These are phyloP conservation scores for Umbelopsis ramanniana DNA, from an alignment of 192 early-diverging fungal genomes.

Conservation along the genomic window DNA sequence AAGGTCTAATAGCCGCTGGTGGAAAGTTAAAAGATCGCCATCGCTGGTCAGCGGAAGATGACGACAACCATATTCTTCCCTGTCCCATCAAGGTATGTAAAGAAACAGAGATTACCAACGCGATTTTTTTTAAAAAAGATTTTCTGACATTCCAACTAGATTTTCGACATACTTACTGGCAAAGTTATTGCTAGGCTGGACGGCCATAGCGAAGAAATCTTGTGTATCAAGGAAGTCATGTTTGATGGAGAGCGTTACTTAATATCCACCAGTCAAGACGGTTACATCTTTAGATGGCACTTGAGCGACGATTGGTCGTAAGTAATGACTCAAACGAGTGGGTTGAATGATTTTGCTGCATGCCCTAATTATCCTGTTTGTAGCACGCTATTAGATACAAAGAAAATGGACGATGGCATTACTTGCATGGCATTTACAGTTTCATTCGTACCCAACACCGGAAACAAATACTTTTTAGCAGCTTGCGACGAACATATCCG, in stretches of 20 bases:
- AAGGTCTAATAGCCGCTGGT: slow-evolving; percentile 65
- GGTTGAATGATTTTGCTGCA: neutral
- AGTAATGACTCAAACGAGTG: slow-evolving; percentile 12
- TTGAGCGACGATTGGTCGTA: slow-evolving; percentile 83
- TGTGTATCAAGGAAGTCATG: slow-evolving; percentile 76
- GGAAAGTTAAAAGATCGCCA: slow-evolving; percentile 92
- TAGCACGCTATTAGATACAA: slow-evolving; percentile 64
- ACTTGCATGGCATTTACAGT: slow-evolving; percentile 98
- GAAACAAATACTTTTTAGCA: slow-evolving; percentile 92
- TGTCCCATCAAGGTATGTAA: slow-evolving; percentile 81
- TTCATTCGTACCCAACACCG: slow-evolving; percentile 91
- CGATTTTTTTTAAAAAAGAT: neutral
- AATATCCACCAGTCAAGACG: slow-evolving; percentile 92
- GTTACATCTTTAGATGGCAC: slow-evolving; percentile 91
- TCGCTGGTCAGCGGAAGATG: slow-evolving; percentile 86
- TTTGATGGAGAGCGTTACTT: slow-evolving; percentile 85
- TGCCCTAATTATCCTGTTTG: neutral
- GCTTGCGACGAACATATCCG: slow-evolving; percentile 86
- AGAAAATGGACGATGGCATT: slow-evolving; percentile 77
- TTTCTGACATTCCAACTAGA: slow-evolving; percentile 34
- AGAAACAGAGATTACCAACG: neutral
- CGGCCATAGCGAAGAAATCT: slow-evolving; percentile 88
- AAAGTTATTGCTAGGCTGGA: slow-evolving; percentile 78
- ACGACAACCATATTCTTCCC: slow-evolving; percentile 93
- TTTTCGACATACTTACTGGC: slow-evolving; percentile 85